phyloP scores from a whole-genome alignment of 2,329 filamentous ascomycete genomes.

The Lasiodiplodia gonubiensis region DNA sequence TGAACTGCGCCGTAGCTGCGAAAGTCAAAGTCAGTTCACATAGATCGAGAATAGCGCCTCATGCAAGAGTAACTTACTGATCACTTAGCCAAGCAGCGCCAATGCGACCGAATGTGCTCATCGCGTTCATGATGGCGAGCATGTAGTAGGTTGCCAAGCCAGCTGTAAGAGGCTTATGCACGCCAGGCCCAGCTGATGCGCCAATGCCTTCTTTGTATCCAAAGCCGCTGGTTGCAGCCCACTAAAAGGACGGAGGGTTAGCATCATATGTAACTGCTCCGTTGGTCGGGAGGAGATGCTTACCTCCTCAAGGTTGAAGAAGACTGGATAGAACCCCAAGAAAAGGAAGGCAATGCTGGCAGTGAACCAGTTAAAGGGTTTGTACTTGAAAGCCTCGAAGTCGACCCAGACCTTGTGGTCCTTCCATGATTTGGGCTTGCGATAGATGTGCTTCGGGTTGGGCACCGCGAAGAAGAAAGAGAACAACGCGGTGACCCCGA shows the following conservation, averaged over 20 bases:
- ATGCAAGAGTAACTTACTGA: slow-evolving; percentile 33
- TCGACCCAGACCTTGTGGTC: slow-evolving; percentile 52
- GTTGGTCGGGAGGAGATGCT: background rate
- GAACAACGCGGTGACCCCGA: slow-evolving; percentile 47
- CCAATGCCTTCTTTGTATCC: slow-evolving; percentile 44
- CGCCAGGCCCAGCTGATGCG: slow-evolving; percentile 26
- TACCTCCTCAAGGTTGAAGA: slow-evolving; percentile 60
- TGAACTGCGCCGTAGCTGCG: slow-evolving; percentile 49
- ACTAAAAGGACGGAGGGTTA: slow-evolving; percentile 37
- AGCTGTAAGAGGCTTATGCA: slow-evolving; percentile 31
- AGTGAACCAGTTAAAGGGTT: slow-evolving; percentile 52
- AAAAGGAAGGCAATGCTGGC: slow-evolving; percentile 55
- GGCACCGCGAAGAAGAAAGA: slow-evolving; percentile 52
- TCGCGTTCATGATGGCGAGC: slow-evolving; percentile 57
- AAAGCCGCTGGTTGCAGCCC: slow-evolving; percentile 52
- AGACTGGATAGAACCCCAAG: slow-evolving; percentile 59
- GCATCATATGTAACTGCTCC: background rate
- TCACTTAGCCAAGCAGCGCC: slow-evolving; percentile 54
- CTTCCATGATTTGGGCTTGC: slow-evolving; percentile 48
- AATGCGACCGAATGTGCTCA: slow-evolving; percentile 55
- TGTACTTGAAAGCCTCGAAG: slow-evolving; percentile 50
- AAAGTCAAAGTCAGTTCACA: slow-evolving; percentile 4
- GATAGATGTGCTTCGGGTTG: slow-evolving; percentile 49
- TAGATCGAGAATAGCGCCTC: background rate
- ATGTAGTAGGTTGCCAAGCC: slow-evolving; percentile 56